A percentile compares a stretch with the other conserved stretches of the same genome.
Conservation (phyloP, 257 asterid species). For the Nicotiana attenuata region DNA sequence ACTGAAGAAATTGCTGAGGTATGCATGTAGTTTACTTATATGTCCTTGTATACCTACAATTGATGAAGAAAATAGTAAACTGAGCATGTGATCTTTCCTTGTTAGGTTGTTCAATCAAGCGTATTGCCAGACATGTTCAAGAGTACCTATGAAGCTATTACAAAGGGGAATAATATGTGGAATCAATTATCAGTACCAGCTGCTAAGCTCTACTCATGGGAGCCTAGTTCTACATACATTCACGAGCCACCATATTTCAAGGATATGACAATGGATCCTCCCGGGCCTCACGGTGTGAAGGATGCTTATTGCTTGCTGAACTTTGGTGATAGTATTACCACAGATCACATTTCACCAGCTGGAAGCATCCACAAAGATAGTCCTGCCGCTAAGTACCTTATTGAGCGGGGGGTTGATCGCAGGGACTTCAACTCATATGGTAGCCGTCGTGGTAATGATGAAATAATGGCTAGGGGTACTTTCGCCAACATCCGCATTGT, state of each 20-base stretch:
- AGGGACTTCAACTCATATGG: conserved; percentile 71
- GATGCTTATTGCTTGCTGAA: conserved; percentile 90
- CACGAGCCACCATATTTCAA: conserved; percentile 96
- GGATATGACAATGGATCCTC: conserved; percentile 87
- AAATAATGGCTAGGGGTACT: conserved; percentile 21
- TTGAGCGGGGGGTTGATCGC: conserved; percentile 74
- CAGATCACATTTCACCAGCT: conserved; percentile 97
- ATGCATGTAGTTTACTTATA: neutral
- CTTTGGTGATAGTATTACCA: conserved; percentile 89
- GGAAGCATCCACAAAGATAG: conserved; percentile 94
- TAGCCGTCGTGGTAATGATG: conserved; percentile 21
- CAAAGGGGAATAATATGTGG: conserved; percentile 89
- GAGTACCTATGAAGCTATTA: conserved; percentile 84
- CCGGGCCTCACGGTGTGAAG: conserved; percentile 78
- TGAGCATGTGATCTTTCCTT: conserved; percentile 3
- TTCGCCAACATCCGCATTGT: conserved; percentile 20
- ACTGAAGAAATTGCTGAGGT: conserved; percentile 91
- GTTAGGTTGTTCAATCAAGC: conserved; percentile 79
- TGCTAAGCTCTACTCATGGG: conserved; percentile 77
- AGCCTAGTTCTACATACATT: conserved; percentile 76
- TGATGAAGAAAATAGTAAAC: neutral
- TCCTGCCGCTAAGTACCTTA: conserved; percentile 85
- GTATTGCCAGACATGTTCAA: conserved; percentile 91
- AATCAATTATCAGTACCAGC: conserved; percentile 65
- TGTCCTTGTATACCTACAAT: conserved; percentile 7